phyloP scores from a whole-genome alignment of 148 eudicot species.

The Chenopodium formosanum region DNA sequence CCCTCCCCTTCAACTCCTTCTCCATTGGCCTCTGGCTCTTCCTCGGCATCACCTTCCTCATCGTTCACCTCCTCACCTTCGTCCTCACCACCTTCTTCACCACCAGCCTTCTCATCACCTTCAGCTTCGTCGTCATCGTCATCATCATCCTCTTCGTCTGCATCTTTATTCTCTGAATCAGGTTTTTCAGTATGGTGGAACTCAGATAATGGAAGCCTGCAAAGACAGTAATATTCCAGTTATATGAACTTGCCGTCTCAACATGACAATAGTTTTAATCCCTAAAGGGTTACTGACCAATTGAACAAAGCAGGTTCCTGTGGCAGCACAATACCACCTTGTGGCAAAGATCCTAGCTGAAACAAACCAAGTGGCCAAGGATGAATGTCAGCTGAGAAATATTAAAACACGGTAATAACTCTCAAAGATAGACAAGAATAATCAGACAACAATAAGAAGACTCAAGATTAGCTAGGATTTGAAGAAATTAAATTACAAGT shows the following conservation, averaged over 20 bases:
- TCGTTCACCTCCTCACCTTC: slow-evolving; percentile 32
- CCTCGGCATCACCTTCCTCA: slow-evolving; percentile 35
- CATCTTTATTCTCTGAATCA: slow-evolving; percentile 38
- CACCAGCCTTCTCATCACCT: slow-evolving; percentile 22
- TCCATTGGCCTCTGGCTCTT: slow-evolving; percentile 36
- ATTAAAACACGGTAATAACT: neutral
- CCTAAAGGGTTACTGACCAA: slow-evolving; percentile 30
- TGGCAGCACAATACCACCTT: slow-evolving; percentile 31
- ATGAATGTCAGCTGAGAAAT: neutral
- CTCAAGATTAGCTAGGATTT: neutral
- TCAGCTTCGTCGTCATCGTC: slow-evolving; percentile 31
- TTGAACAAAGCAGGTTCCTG: slow-evolving; percentile 26
- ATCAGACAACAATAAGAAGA: neutral
- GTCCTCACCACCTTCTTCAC: slow-evolving; percentile 27
- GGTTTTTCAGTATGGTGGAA: slow-evolving; percentile 23
- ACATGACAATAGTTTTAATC: neutral
- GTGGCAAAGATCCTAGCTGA: slow-evolving; percentile 34
- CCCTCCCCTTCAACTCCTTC: slow-evolving; percentile 36
- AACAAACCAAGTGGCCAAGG: slow-evolving; percentile 12
- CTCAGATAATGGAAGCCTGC: slow-evolving; percentile 26
- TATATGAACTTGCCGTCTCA: neutral
- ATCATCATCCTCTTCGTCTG: slow-evolving; percentile 32
- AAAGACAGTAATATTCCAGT: neutral
- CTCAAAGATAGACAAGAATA: neutral
- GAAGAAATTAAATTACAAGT: neutral